A percentile compares a stretch with the other conserved stretches of the same genome.
These are phyloP conservation scores for Elaphomyces granulatus DNA, from an alignment of 495 filamentous ascomycete species.

Conservation along the genomic window DNA sequence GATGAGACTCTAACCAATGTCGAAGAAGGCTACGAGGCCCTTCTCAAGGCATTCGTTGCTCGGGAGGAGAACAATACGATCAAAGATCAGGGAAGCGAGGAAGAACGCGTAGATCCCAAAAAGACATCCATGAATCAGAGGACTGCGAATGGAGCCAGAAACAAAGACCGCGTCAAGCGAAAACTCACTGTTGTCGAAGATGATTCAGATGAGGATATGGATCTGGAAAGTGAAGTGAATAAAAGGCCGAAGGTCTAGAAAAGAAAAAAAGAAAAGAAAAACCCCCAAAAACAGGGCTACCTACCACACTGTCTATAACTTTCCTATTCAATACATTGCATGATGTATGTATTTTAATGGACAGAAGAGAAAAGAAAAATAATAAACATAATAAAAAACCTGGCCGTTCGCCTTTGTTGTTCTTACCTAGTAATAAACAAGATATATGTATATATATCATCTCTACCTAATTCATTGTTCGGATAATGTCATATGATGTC, in stretches of 20 bases:
- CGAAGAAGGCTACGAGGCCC: slow-evolving; percentile 65
- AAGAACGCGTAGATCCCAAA: slow-evolving; percentile 12
- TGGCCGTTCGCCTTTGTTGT: no score
- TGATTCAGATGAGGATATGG: slow-evolving; percentile 36
- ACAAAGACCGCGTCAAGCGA: slow-evolving; percentile 26
- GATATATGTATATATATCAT: no score
- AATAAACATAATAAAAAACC: no score
- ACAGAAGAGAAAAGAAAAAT: no score
- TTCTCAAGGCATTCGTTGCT: slow-evolving; percentile 40
- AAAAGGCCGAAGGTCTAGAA: slow-evolving; percentile 25
- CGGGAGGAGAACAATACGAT: slow-evolving; percentile 19
- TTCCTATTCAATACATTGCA: no score
- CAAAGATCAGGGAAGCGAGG: slow-evolving; percentile 4
- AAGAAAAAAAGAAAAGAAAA: neutral
- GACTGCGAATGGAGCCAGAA: slow-evolving; percentile 18
- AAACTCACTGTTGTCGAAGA: slow-evolving; percentile 34
- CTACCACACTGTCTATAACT: no score
- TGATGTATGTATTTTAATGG: no score
- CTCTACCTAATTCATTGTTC: no score
- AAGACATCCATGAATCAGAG: slow-evolving; percentile 10
- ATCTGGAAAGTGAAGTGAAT: slow-evolving; percentile 20
- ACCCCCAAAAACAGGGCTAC: no score
- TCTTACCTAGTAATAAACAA: no score
- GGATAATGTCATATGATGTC: no score
- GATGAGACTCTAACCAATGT: slow-evolving; percentile 62